Conservation (phyloP, 805 yeast species). For the Myxozyma neglecta region DNA sequence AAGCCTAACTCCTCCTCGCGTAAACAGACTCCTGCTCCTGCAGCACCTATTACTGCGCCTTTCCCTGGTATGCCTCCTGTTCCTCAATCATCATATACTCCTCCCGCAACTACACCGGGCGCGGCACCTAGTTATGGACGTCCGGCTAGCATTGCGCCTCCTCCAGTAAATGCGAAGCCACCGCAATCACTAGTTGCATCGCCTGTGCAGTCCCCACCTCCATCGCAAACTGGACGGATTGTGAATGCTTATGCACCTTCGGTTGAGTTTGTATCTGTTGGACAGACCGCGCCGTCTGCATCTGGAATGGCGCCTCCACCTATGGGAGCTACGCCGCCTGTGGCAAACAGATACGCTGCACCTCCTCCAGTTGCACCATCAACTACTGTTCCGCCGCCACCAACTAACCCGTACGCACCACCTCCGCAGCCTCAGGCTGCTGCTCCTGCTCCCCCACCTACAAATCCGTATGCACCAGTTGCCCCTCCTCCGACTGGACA, state of each 20-base stretch:
- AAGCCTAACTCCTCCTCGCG: slow-evolving; percentile 13
- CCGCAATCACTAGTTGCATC: slow-evolving; percentile 22
- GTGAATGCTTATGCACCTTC: slow-evolving; percentile 21
- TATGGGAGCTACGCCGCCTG: slow-evolving; percentile 10
- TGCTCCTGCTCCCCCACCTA: slow-evolving; percentile 5
- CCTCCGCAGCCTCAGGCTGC: slow-evolving; percentile 14
- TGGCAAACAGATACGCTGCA: slow-evolving; percentile 10
- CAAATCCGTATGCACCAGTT: slow-evolving; percentile 26
- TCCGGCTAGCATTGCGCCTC: slow-evolving; percentile 26
- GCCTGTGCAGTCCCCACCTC: slow-evolving; percentile 30
- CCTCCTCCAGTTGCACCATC: slow-evolving; percentile 35
- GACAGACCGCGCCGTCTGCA: slow-evolving; percentile 10
- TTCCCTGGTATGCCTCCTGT: slow-evolving; percentile 33
- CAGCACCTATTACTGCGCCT: slow-evolving; percentile 32
- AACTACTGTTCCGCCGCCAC: slow-evolving; percentile 36
- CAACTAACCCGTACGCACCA: slow-evolving; percentile 47
- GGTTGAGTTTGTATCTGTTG: slow-evolving; percentile 27
- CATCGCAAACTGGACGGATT: not conserved
- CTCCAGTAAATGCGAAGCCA: slow-evolving; percentile 27
- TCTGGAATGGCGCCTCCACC: slow-evolving; percentile 16
- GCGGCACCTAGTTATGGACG: slow-evolving; percentile 7
- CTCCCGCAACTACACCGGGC: slow-evolving; percentile 17
- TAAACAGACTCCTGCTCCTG: slow-evolving; percentile 36
- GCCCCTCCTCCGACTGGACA: slow-evolving; percentile 15
- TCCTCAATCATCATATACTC: slow-evolving; percentile 40